Percentiles rank a stretch among this genome's conserved stretches.
Conservation (phyloP, 2,329 filamentous ascomycete genomes). For the Epicoccum sorghinum region DNA sequence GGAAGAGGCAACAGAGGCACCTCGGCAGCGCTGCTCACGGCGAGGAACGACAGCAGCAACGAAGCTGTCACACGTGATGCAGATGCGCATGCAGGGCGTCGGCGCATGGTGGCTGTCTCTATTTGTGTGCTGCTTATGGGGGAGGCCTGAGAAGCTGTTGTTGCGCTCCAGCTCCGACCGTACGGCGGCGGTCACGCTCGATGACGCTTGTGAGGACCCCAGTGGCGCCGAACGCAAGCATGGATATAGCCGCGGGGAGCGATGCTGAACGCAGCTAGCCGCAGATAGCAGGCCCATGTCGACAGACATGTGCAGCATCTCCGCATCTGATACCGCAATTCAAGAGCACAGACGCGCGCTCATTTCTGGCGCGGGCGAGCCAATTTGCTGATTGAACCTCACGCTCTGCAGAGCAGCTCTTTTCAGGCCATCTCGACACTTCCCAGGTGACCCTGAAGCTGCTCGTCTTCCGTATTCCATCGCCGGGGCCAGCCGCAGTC, state of each 20-base stretch:
- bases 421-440: background rate
- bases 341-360: conserved; percentile 12
- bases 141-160: background rate
- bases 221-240: conserved; percentile 7
- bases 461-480: conserved; percentile 3
- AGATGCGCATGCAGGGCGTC: conserved; percentile 53
- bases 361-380: conserved; percentile 3
- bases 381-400: background rate
- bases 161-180: conserved; percentile 5
- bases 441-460: background rate
- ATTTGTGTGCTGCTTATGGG: background rate
- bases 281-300: conserved; percentile 14
- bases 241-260: conserved; percentile 8
- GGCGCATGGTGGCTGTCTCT: conserved; percentile 31
- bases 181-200: conserved; percentile 1
- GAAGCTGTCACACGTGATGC: conserved; percentile 67
- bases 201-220: conserved; percentile 19
- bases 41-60: conserved; percentile 70
- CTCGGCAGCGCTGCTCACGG: conserved; percentile 56
- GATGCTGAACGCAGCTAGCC: conserved; percentile 13
- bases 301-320: conserved; percentile 3
- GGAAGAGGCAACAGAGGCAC: conserved; percentile 34
- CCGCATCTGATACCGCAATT: conserved; percentile 13
- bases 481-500: conserved; percentile 22
- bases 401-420: background rate